Evolutionary conservation across 306 rosid genomes (phyloP).

Genomic region (Cotoneaster glaucophyllus): DNA sequence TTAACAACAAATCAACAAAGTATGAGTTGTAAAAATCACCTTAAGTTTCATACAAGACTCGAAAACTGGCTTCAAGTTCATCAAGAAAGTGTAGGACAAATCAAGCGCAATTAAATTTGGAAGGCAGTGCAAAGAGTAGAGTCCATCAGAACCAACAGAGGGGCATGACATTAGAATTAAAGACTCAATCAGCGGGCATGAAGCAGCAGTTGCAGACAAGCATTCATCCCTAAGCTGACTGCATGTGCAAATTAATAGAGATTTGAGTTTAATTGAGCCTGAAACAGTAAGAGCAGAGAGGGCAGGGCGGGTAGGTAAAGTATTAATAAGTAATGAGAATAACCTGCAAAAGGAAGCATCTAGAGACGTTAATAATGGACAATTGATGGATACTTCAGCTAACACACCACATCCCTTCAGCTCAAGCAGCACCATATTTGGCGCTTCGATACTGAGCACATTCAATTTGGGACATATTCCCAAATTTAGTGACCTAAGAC

Average conservation of each 20-base stretch:
- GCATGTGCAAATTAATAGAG: conserved; percentile 27
- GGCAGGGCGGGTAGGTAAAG: background rate
- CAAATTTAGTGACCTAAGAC: conserved; percentile 79
- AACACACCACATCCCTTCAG: conserved; percentile 94
- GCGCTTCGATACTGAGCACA: conserved; percentile 63
- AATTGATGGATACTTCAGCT: conserved; percentile 80
- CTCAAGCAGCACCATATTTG: conserved; percentile 76
- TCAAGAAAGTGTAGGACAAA: conserved; percentile 88
- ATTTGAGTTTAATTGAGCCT: conserved; percentile 13
- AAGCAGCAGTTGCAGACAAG: conserved; percentile 83
- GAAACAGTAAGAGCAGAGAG: background rate
- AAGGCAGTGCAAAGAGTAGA: conserved; percentile 62
- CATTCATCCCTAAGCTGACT: conserved; percentile 86
- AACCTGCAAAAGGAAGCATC: conserved; percentile 99
- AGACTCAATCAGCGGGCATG: conserved; percentile 77
- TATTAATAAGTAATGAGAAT: conserved; percentile 13
- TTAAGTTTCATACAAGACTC: conserved; percentile 76
- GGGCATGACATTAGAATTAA: conserved; percentile 93
- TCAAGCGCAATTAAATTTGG: conserved; percentile 66
- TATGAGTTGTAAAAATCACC: conserved; percentile 29
- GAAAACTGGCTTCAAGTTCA: conserved; percentile 78
- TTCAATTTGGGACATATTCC: conserved; percentile 96
- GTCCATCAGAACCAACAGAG: conserved; percentile 80
- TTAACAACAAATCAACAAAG: background rate
- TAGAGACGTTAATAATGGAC: conserved; percentile 81